Evolutionary conservation across 306 rosid genomes (phyloP), one percentile per base, ranked within the genome.

Genomic region (Trichosanthes cucumerina): DNA sequence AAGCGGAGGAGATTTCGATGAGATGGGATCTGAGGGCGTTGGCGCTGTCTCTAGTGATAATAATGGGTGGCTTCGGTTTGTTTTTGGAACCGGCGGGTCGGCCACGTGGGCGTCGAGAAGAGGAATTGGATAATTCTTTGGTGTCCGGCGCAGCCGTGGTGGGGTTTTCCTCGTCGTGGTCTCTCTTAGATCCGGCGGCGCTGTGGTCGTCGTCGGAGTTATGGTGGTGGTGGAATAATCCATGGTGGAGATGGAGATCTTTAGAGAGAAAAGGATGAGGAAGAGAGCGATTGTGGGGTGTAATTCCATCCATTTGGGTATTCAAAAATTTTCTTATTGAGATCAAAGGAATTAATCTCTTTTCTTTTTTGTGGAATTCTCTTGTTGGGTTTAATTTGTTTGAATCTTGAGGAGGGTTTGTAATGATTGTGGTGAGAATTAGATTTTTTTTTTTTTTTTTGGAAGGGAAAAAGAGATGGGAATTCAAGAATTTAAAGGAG

Each of bases 51-150:
- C 97, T 75, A 2, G 98, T 93, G 72, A 93, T 93, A 57, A 93
- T 91, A 84, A 93, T 92, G 1, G 98, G 97, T 0, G 98, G 96
- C 53, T 93, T 93, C 0, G 96, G 93, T 83, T 91, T 93, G 90
- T 93, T 93, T 60, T 90, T 93, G 8, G 98, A 91, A 0, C 98
- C 98, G 0, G 97, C 85, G 0, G 98, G 98, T 52, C 98, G 79
- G 7, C 98, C 98, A 7, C 98, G 83, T 0, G 98, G 97, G 56
- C 97, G 81, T 56, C 98, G 86, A 11, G 74, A 66, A n/a, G 74
- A 66, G 1, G 74, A 66, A 19, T 66, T 66, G 1, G 58, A 49
- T 0, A 83, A 70, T 5, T 89, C 96, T 11, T 83, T 82, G 9
- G 80, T 86, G 0, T 88, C 89, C 33, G 33, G 53, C 53, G 9